Conservation (phyloP, 148 eudicot species). For the Pouteria glomerata region DNA sequence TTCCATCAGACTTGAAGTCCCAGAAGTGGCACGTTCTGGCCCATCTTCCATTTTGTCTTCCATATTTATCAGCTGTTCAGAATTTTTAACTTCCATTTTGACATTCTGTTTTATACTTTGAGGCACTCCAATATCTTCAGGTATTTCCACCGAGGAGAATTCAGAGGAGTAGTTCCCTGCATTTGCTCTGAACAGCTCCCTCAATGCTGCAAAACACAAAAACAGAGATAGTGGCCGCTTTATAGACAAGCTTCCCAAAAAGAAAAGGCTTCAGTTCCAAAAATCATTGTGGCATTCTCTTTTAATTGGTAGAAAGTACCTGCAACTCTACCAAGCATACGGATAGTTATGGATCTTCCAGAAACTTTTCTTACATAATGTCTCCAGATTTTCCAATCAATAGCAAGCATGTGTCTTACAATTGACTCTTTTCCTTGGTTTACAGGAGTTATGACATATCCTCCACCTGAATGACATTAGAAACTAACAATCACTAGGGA, state of each 20-base stretch:
- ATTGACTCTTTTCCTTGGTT: constrained; percentile 48
- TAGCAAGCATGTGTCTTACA: constrained; percentile 68
- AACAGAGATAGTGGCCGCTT: background rate
- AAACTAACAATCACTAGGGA: background rate
- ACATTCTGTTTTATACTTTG: constrained; percentile 21
- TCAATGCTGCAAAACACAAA: constrained; percentile 41
- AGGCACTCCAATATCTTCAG: constrained; percentile 26
- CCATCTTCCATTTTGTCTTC: constrained; percentile 26
- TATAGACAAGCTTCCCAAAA: background rate
- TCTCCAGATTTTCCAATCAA: constrained; percentile 72
- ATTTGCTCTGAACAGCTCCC: constrained; percentile 57
- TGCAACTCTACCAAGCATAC: constrained; percentile 57
- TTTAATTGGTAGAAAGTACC: constrained; percentile 28
- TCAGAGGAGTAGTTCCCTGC: constrained; percentile 32
- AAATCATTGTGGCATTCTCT: background rate
- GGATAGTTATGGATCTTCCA: constrained; percentile 42
- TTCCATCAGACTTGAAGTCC: constrained; percentile 36
- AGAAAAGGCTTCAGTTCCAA: background rate
- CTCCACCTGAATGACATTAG: constrained; percentile 50
- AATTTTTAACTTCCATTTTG: constrained; percentile 20
- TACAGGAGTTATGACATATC: constrained; percentile 51
- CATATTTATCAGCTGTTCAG: constrained; percentile 11
- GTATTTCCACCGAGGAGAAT: constrained; percentile 22
- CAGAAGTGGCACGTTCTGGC: constrained; percentile 21
- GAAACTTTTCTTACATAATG: constrained; percentile 32